These are phyloP conservation scores for Monilinia fructicola DNA, from an alignment of 2,329 filamentous ascomycete genomes.

Conservation along the genomic window DNA sequence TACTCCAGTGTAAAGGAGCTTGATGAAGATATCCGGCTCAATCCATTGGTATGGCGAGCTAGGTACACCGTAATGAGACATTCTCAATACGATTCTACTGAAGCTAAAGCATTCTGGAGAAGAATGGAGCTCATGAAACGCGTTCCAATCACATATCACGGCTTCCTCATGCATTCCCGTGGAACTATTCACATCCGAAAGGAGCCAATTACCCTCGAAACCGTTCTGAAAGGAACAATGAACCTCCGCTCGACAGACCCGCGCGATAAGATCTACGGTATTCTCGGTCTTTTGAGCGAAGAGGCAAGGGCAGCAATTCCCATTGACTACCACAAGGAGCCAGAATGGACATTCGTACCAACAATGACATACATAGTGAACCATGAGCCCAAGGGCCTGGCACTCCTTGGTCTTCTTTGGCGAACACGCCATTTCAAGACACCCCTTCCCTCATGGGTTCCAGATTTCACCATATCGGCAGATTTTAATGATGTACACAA, in stretches of 20 bases:
- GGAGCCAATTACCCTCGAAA: slow-evolving; percentile 5
- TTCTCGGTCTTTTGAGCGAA: slow-evolving; percentile 21
- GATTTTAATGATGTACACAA: slow-evolving; percentile 7
- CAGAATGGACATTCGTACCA: slow-evolving; percentile 23
- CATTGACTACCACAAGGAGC: slow-evolving; percentile 18
- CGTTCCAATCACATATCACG: slow-evolving; percentile 20
- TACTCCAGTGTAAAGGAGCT: neutral
- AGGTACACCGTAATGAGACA: slow-evolving; percentile 15
- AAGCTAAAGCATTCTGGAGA: slow-evolving; percentile 22
- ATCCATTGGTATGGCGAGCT: slow-evolving; percentile 10
- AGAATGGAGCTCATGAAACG: slow-evolving; percentile 19
- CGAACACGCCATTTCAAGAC: slow-evolving; percentile 16
- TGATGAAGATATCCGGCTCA: slow-evolving; percentile 3
- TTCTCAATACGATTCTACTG: slow-evolving; percentile 15
- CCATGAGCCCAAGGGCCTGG: slow-evolving; percentile 18
- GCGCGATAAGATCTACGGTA: slow-evolving; percentile 25
- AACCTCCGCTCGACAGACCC: slow-evolving; percentile 24
- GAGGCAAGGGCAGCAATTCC: slow-evolving; percentile 16
- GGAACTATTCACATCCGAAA: slow-evolving; percentile 14
- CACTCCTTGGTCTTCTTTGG: slow-evolving; percentile 22
- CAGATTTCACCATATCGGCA: slow-evolving; percentile 23
- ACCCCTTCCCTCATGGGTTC: slow-evolving; percentile 21
- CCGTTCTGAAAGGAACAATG: slow-evolving; percentile 20
- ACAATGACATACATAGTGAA: slow-evolving; percentile 22
- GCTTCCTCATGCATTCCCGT: slow-evolving; percentile 22